phyloP scores from a whole-genome alignment of 140 eudicot genomes.

The Anethum foeniculum region DNA sequence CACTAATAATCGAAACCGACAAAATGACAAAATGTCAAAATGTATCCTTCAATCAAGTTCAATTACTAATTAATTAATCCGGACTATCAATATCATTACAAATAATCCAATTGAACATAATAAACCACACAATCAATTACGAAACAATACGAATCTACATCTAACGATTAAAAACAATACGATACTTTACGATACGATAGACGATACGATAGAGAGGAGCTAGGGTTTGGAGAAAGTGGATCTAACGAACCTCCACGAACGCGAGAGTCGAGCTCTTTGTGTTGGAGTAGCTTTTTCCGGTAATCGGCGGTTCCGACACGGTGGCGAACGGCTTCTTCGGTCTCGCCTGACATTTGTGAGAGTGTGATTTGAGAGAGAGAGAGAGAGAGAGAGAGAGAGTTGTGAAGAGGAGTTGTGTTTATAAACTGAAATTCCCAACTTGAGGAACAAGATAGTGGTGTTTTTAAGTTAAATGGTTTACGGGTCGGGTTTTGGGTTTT shows the following conservation, averaged over 20 bases:
- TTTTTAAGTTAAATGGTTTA: too few relatives aligned
- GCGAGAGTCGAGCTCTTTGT: slow-evolving; percentile 82
- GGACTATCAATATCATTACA: neutral
- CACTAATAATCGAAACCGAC: neutral
- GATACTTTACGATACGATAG: neutral
- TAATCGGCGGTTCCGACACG: slow-evolving; percentile 55
- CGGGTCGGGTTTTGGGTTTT: too few relatives aligned
- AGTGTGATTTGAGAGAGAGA: neutral
- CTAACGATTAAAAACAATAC: neutral
- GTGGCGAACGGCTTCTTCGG: slow-evolving; percentile 78
- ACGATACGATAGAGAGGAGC: neutral
- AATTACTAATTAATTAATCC: neutral
- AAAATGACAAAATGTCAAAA: too few relatives aligned
- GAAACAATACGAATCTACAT: neutral
- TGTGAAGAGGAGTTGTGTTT: neutral
- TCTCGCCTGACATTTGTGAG: slow-evolving; percentile 31
- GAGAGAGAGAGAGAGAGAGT: neutral
- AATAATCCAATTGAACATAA: neutral
- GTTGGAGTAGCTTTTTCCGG: slow-evolving; percentile 78
- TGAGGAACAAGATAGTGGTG: slow-evolving; percentile 20
- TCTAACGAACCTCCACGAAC: slow-evolving; percentile 58
- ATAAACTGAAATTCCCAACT: slow-evolving; percentile 10
- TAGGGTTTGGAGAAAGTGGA: slow-evolving; percentile 21
- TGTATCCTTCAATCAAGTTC: neutral
- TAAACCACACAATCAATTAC: neutral